phyloP scores from a whole-genome alignment of 768 basidiomycete genomes.

The Boletus insuetus region DNA sequence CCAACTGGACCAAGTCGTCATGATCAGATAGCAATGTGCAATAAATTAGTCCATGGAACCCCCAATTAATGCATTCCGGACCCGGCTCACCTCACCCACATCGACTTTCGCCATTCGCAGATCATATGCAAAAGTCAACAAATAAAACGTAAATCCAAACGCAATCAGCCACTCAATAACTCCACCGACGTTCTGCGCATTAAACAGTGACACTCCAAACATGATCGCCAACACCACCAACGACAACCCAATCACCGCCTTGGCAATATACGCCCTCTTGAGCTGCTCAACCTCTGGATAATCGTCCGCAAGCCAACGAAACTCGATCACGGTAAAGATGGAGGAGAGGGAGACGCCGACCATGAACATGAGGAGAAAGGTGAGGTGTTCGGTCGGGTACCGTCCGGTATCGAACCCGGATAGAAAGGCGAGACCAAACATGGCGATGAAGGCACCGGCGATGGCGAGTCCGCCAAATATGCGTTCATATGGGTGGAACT shows the following conservation, averaged over 20 bases:
- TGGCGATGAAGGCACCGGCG: constrained; percentile 59
- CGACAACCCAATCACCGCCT: constrained; percentile 55
- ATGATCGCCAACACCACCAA: constrained; percentile 62
- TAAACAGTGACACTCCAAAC: constrained; percentile 54
- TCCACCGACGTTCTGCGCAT: constrained; percentile 50
- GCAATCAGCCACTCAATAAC: constrained; percentile 73
- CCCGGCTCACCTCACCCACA: background rate
- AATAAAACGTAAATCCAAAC: constrained; percentile 70
- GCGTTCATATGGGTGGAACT: constrained; percentile 55
- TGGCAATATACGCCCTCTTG: constrained; percentile 54
- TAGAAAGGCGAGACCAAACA: constrained; percentile 61
- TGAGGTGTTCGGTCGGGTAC: constrained; percentile 48
- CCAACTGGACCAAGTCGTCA: too few relatives aligned
- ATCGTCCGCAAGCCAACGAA: constrained; percentile 61
- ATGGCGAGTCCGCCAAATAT: constrained; percentile 57
- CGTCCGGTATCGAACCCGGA: constrained; percentile 69
- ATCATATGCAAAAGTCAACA: constrained; percentile 72
- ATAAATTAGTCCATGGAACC: too few relatives aligned
- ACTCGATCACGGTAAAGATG: constrained; percentile 73
- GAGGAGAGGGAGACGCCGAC: constrained; percentile 68
- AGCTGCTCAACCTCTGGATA: constrained; percentile 45
- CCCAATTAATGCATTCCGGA: background rate
- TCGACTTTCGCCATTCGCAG: constrained; percentile 49
- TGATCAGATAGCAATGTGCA: too few relatives aligned
- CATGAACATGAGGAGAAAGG: constrained; percentile 71